Conservation (phyloP, 2,329 filamentous ascomycete species). For the Trichoderma harzianum region DNA sequence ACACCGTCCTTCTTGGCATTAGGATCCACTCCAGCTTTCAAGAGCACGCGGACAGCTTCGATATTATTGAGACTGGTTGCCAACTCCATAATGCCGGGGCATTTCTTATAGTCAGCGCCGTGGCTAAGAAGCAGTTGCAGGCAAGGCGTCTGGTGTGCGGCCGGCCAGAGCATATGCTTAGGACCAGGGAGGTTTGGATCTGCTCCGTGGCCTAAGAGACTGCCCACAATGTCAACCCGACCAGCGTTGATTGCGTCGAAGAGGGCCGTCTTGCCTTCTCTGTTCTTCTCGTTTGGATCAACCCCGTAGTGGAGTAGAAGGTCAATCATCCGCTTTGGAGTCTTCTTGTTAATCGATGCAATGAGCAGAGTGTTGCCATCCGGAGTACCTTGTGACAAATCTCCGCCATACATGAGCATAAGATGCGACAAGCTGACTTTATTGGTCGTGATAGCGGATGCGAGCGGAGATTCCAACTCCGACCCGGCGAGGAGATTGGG, state of each 20-base stretch:
- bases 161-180: slow-evolving; percentile 66
- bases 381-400: slow-evolving; percentile 50
- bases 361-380: slow-evolving; percentile 61
- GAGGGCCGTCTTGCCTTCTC: slow-evolving; percentile 59
- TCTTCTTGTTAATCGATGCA: slow-evolving; percentile 56
- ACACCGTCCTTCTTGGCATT: slow-evolving; percentile 62
- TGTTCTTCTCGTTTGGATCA: slow-evolving; percentile 57
- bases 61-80: slow-evolving; percentile 61
- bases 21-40: slow-evolving; percentile 57
- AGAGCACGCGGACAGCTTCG: slow-evolving; percentile 56
- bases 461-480: slow-evolving; percentile 54
- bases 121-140: slow-evolving; percentile 56
- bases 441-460: slow-evolving; percentile 47
- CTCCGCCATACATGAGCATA: slow-evolving; percentile 59
- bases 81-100: slow-evolving; percentile 62
- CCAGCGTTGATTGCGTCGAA: slow-evolving; percentile 58
- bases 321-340: slow-evolving; percentile 53
- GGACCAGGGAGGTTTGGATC: slow-evolving; percentile 66
- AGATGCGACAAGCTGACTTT: slow-evolving; percentile 57
- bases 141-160: slow-evolving; percentile 56
- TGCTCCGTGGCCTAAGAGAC: slow-evolving; percentile 53
- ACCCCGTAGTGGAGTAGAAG: slow-evolving; percentile 58
- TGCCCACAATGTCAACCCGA: slow-evolving; percentile 54
- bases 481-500: slow-evolving; percentile 50
- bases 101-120: slow-evolving; percentile 58